Evolutionary conservation across 768 basidiomycete species (phyloP).

Genomic region (Tulasnella sp.): DNA sequence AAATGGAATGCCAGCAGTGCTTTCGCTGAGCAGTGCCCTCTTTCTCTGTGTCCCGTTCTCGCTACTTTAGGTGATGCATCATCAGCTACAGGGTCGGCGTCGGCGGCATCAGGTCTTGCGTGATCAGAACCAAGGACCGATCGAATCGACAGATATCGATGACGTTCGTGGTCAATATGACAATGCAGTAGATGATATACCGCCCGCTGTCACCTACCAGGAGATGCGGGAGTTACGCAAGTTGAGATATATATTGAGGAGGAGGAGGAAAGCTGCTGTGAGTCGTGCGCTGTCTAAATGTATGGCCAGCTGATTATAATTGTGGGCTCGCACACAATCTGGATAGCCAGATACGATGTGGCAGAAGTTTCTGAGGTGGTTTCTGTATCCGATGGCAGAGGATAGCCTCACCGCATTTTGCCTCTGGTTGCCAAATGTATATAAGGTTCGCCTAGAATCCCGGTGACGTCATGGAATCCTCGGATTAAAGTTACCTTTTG

Average conservation of each 20-base stretch:
- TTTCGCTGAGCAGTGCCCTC: too few species aligned
- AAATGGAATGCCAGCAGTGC: too few species aligned
- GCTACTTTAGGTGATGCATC: too few species aligned
- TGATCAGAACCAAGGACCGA: too few species aligned
- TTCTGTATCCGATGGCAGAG: neutral
- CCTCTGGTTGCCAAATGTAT: neutral
- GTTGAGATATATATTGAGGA: neutral
- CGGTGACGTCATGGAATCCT: neutral
- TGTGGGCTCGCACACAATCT: neutral
- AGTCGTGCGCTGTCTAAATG: neutral
- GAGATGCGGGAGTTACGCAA: neutral
- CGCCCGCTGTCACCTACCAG: neutral
- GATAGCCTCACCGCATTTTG: neutral
- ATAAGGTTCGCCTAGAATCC: neutral
- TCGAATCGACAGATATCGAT: too few species aligned
- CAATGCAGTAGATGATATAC: neutral
- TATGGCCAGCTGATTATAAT: too few species aligned
- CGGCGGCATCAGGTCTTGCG: too few species aligned
- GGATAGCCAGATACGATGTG: neutral
- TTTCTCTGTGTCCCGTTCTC: too few species aligned
- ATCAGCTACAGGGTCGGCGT: too few species aligned
- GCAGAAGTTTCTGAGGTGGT: neutral
- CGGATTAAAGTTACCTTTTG: neutral
- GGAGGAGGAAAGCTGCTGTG: neutral
- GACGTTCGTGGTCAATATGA: too few species aligned